These are phyloP conservation scores for Naganishia vaughanmartiniae DNA, from an alignment of 768 basidiomycete genomes.

Conservation along the genomic window DNA sequence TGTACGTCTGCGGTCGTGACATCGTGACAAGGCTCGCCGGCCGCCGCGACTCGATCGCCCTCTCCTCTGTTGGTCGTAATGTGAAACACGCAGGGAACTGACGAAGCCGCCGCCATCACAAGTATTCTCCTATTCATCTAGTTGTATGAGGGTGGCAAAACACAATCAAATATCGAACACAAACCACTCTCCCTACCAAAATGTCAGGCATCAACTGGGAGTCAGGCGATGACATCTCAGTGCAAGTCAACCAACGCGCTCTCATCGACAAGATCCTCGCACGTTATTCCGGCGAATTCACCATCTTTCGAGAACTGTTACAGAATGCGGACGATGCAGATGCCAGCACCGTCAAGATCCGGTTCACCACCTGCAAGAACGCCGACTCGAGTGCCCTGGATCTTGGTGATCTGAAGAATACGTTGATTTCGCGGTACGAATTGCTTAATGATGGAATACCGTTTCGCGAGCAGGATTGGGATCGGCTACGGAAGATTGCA, in stretches of 20 bases:
- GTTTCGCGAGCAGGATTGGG: slow-evolving; percentile 72
- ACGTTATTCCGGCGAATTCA: slow-evolving; percentile 91
- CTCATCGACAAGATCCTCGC: slow-evolving; percentile 92
- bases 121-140: not conserved
- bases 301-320: slow-evolving; percentile 78
- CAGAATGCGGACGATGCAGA: slow-evolving; percentile 67
- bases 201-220: slow-evolving; percentile 36
- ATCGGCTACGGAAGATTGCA: slow-evolving; percentile 85
- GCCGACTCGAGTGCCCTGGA: slow-evolving; percentile 62
- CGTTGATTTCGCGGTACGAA: slow-evolving; percentile 71
- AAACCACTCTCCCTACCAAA: not conserved
- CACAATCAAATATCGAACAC: not conserved
- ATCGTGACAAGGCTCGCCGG: too few species aligned
- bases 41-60: too few species aligned
- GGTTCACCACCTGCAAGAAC: slow-evolving; percentile 64
- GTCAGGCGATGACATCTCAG: slow-evolving; percentile 40
- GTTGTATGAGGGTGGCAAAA: not conserved
- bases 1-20: too few species aligned
- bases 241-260: slow-evolving; percentile 93
- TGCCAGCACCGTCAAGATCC: slow-evolving; percentile 71
- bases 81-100: slow-evolving; percentile 6
- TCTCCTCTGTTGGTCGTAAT: not conserved
- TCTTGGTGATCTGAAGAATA: not conserved
- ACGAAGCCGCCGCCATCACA: not conserved
- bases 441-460: slow-evolving; percentile 83